Base-by-base conservation (phyloP, 192 early-diverging fungal genomes). In the Linnemannia schmuckeri region DNA sequence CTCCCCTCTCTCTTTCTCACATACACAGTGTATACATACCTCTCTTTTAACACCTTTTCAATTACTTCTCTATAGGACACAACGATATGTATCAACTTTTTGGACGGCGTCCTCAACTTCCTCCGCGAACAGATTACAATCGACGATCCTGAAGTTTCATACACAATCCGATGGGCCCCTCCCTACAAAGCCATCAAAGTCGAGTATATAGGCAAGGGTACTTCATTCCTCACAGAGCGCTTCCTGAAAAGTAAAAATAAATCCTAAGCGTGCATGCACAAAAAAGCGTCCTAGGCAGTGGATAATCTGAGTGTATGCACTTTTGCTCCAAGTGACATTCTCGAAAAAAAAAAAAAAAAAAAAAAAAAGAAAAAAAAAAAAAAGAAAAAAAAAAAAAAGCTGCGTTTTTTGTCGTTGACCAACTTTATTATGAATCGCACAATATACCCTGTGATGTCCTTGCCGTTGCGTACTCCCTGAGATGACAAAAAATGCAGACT, bases 41-140 rank as follows among this genome's bases (percentile, higher is more conserved):
- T n/a, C 69, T 49, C 69, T 4, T 27, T 24, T 76, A 72, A 63
- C 72, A 40, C 38, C 44, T 20, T 41, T 74, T 70, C 69, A 46
- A 33, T 4, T 52, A 42, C 22, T n/a, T n/a, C 40, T 41, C 7
- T 77, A 4, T 69, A 92, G 91, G 93, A 97, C 82, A 88, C 96
- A 44, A 92, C 89, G 41, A 93, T 97, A n/a, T 97, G 97, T 79
- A 88, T 98, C 66, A 96, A 94, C 78, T 98, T 97, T 92, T 94
- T 94, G 12, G 89, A 95, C 70, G 79, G 88, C 22, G 82, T 97
- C 3, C 85, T 97, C 27, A 86, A 76, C 15, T 93, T 91, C 82
- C 52, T 93, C 15, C 82, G 77, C 44, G 77, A 70, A 24, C 72
- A 78, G 17, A 76, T 93, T 33, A 66, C 77, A 6, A 72, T 83